Percentiles rank a stretch among this genome's conserved stretches.
Conservation (phyloP, 345 rosid species). For the thale cress (Arabidopsis thaliana) region TAIR10.1 NC_003075.7:16489501-16490000, state of each 20-base stretch:
- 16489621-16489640: slow-evolving; percentile 29
- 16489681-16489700: slow-evolving; percentile 30
- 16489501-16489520: neutral
- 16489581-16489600: slow-evolving; percentile 1
- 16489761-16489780: slow-evolving; percentile 31
- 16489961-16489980: slow-evolving; percentile 16
- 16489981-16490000: slow-evolving; percentile 16
- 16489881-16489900: neutral
- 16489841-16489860: neutral
- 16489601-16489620: slow-evolving; percentile 10
- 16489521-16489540: slow-evolving; percentile 9
- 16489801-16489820: slow-evolving; percentile 21
- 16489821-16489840: slow-evolving; percentile 10
- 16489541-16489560: slow-evolving; percentile 1
- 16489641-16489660: slow-evolving; percentile 36
- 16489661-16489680: slow-evolving; percentile 32
- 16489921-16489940: slow-evolving; percentile 2
- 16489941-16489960: slow-evolving; percentile 27
- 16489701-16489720: slow-evolving; percentile 26
- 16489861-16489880: neutral
- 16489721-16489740: slow-evolving; percentile 44
- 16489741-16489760: slow-evolving; percentile 16
- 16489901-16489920: neutral
- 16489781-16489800: slow-evolving; percentile 14
- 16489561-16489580: slow-evolving; percentile 9